Base-by-base conservation (phyloP, 2,329 filamentous ascomycete genomes). In the Didymella pomorum region DNA sequence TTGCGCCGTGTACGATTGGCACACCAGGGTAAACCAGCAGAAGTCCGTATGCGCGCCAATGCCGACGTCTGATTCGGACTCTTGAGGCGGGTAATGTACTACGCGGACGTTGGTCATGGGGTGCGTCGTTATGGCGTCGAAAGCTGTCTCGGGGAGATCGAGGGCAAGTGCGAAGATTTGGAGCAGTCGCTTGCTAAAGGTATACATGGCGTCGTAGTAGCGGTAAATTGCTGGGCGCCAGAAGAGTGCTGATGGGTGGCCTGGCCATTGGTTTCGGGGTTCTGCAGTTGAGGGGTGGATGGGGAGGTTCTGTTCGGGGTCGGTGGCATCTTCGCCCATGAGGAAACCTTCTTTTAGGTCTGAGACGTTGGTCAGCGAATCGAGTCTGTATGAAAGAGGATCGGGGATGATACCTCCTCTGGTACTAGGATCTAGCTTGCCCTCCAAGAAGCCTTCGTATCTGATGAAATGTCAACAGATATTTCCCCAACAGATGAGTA, bases 1-100 rank as follows among this genome's bases (percentile, higher is more conserved):
- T 16, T 66, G 59, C 1, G 56, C 33, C 1, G 71, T 74, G 2
- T 35, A 54, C 2, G 65, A 70, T 26, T 76, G 73, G 49, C 64
- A 69, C 1, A 80, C 78, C 11, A 80, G 70, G 0, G 79, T 80
- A 62, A 80, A 75, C 73, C 77, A 79, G 56, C 73, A 77, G 58
- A 79, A 79, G 53, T 80, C 78, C 2, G 78, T 74, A 53, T 80
- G 79, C 0, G 78, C 78, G 10, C 78, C 77, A 14, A 80, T 73
- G 1, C 78, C 77, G 4, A 78, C 75, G 46, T 76, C 68, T 9
- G 51, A 14, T 26, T 73, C 68, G 5, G 61, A 68, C 10, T 59
- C 39, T 52, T 76, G 73, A 0, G 76, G 76, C 6, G 79, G 79
- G 59, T 80, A 80, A 60, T 80, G 76, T 2, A 79, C 68, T 8